Conservation (phyloP, 2,329 filamentous ascomycete genomes). For the Fusarium avenaceum region DNA sequence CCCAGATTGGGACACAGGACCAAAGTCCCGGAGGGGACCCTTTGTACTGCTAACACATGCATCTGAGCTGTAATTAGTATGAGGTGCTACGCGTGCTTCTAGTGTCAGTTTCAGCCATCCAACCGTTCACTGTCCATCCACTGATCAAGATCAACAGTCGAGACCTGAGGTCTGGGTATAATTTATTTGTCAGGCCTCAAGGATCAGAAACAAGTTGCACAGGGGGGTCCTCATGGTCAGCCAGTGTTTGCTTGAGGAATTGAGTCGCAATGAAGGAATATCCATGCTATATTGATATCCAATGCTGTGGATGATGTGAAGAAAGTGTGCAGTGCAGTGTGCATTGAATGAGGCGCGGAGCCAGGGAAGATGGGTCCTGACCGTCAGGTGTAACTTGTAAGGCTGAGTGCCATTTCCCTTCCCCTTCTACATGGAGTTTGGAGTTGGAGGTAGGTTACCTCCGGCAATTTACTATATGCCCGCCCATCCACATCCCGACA, state of each 20-base stretch:
- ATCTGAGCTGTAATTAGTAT: slow-evolving; percentile 4
- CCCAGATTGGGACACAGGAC: slow-evolving; percentile 36
- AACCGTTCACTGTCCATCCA: neutral
- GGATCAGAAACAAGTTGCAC: neutral
- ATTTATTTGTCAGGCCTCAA: slow-evolving; percentile 16
- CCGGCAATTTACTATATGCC: slow-evolving; percentile 24
- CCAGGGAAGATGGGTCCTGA: slow-evolving; percentile 32
- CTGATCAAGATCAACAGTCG: slow-evolving; percentile 3
- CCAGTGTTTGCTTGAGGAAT: slow-evolving; percentile 11
- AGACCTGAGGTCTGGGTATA: slow-evolving; percentile 4
- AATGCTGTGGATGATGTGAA: slow-evolving; percentile 15
- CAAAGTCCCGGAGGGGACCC: slow-evolving; percentile 39
- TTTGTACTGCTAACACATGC: slow-evolving; percentile 32
- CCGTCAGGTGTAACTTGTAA: slow-evolving; percentile 40
- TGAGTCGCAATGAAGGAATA: slow-evolving; percentile 10
- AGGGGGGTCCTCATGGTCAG: neutral
- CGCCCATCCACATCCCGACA: neutral
- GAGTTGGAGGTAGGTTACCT: slow-evolving; percentile 5
- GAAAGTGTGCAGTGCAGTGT: slow-evolving; percentile 21
- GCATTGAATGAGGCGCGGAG: slow-evolving; percentile 21
- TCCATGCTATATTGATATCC: neutral
- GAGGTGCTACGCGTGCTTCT: slow-evolving; percentile 3
- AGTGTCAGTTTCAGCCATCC: slow-evolving; percentile 35
- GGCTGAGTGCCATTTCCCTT: slow-evolving; percentile 15
- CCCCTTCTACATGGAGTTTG: neutral